phyloP scores from a whole-genome alignment of 306 rosid genomes.

The Sicyos baderoa region DNA sequence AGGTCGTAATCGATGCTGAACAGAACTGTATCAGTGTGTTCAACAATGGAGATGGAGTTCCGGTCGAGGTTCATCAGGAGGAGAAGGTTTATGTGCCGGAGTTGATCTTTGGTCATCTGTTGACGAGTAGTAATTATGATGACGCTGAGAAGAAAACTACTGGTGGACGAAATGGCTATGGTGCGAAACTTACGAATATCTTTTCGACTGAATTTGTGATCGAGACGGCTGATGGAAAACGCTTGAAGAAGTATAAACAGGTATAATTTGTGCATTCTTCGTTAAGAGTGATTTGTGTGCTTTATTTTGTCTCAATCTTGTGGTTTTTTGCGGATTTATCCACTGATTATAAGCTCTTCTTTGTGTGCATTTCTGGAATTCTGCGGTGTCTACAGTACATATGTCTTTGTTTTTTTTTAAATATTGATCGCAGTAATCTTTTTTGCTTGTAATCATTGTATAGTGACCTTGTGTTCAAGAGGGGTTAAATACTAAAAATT shows the following conservation, averaged over 20 bases:
- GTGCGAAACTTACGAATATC: conserved; percentile 90
- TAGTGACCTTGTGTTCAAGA: no score
- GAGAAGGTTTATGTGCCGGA: conserved; percentile 93
- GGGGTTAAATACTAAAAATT: no score
- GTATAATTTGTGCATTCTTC: conserved; percentile 21
- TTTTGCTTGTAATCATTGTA: not conserved
- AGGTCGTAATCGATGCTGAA: conserved; percentile 57
- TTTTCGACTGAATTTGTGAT: conserved; percentile 80
- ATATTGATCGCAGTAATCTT: not conserved
- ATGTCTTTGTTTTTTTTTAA: not conserved
- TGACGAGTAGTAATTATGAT: conserved; percentile 86
- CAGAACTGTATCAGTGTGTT: conserved; percentile 43
- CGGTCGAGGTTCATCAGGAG: conserved; percentile 87
- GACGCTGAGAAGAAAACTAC: conserved; percentile 83
- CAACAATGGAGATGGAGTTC: conserved; percentile 85
- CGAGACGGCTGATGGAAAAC: conserved; percentile 85
- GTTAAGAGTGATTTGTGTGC: no score
- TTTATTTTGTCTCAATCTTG: not conserved
- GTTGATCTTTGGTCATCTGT: conserved; percentile 74
- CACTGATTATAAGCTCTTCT: not conserved
- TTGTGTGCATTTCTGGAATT: not conserved
- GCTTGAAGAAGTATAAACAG: conserved; percentile 90
- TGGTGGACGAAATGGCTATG: conserved; percentile 91
- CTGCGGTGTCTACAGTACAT: not conserved
- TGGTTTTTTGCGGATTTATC: not conserved